phyloP scores from a whole-genome alignment of 352 stramenopile genomes.

The Globisporangium lucens region DNA sequence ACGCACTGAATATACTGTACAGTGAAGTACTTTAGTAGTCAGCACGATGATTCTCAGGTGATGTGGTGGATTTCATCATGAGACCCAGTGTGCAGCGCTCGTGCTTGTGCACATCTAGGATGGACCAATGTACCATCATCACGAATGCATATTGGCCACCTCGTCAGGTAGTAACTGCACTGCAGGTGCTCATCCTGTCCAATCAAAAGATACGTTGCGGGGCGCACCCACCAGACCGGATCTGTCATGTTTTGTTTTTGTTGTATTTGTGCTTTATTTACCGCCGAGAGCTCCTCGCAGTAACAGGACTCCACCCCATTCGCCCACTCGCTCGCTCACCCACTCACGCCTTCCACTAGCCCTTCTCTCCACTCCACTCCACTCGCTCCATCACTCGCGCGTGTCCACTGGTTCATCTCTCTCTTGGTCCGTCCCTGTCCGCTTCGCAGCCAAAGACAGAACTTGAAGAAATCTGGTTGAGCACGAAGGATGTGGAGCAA shows the following conservation, averaged over 20 bases:
- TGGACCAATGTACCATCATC: conserved; percentile 1
- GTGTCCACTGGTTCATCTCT: background rate
- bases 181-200: background rate
- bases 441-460: background rate
- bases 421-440: background rate
- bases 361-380: background rate
- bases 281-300: background rate
- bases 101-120: background rate
- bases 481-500: background rate
- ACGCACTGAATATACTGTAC: background rate
- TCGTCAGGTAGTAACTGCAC: too few species aligned
- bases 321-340: background rate
- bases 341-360: background rate
- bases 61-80: background rate
- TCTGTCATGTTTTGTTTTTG: conserved; percentile 4
- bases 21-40: background rate
- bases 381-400: background rate
- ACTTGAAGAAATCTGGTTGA: conserved; percentile 1
- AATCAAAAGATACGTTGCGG: background rate
- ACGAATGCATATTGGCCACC: background rate
- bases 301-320: background rate
- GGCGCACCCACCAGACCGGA: conserved; percentile 3
- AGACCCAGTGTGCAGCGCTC: background rate
- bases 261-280: conserved; percentile 1
- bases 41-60: background rate